phyloP scores from a whole-genome alignment of 2,329 filamentous ascomycete genomes.

The Botrytis elliptica region DNA sequence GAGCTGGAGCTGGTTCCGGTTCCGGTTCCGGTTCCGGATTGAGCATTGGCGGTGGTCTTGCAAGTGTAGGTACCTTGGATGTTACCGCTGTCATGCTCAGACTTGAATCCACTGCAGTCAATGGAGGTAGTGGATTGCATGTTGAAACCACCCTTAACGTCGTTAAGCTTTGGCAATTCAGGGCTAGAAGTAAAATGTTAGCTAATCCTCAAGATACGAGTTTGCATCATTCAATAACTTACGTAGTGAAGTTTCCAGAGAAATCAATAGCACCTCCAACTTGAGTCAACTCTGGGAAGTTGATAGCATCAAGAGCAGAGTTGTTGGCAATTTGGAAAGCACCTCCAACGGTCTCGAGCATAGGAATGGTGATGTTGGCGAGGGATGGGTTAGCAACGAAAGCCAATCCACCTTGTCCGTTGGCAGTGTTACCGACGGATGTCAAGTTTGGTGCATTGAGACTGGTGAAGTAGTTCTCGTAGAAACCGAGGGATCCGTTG shows the following conservation, averaged over 20 bases:
- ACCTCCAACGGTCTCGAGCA: slow-evolving; percentile 67
- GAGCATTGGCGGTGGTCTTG: slow-evolving; percentile 33
- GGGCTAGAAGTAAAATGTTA: slow-evolving; percentile 56
- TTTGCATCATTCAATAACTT: slow-evolving; percentile 44
- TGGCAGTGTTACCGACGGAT: slow-evolving; percentile 46
- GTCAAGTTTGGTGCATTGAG: slow-evolving; percentile 71
- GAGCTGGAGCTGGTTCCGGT: slow-evolving; percentile 36
- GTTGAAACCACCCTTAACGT: slow-evolving; percentile 71
- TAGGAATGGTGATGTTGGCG: slow-evolving; percentile 73
- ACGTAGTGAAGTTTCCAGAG: slow-evolving; percentile 80
- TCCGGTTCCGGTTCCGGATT: slow-evolving; percentile 40
- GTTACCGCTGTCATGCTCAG: slow-evolving; percentile 38
- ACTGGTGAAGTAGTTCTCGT: slow-evolving; percentile 66
- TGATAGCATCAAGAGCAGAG: slow-evolving; percentile 64
- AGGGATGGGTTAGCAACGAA: slow-evolving; percentile 63
- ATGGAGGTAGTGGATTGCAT: slow-evolving; percentile 42
- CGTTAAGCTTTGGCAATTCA: slow-evolving; percentile 61
- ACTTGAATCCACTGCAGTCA: slow-evolving; percentile 34
- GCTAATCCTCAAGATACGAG: not conserved
- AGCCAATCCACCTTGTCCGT: slow-evolving; percentile 52
- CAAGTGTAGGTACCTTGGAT: slow-evolving; percentile 51
- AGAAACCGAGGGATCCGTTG: slow-evolving; percentile 79
- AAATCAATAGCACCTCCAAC: slow-evolving; percentile 82
- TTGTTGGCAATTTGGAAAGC: slow-evolving; percentile 90
- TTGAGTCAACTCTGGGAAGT: slow-evolving; percentile 61